Conservation (phyloP, 2,329 filamentous ascomycete genomes). For the Chrysoporthe austroafricana region DNA sequence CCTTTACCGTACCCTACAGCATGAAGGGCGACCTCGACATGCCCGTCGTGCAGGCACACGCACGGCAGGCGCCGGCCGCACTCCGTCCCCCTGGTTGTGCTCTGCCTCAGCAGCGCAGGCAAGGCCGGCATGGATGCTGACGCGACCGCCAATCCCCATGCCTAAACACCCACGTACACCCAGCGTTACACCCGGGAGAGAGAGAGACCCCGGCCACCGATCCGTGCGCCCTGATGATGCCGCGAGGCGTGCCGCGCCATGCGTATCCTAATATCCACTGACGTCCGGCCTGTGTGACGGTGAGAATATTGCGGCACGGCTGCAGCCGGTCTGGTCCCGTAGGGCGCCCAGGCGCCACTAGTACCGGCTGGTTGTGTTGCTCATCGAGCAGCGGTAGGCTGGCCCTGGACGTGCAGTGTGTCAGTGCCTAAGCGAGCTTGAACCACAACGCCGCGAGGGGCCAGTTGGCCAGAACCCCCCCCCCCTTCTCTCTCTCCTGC, state of each 20-base stretch:
- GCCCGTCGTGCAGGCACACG: not conserved
- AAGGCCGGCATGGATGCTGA: slow-evolving; percentile 3
- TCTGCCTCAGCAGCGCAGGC: not conserved
- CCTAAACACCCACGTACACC: not conserved
- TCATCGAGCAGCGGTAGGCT: too few species aligned
- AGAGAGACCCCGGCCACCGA: not conserved
- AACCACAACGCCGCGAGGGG: too few species aligned
- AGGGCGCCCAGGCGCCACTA: not conserved
- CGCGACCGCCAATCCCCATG: not conserved
- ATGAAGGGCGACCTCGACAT: not conserved
- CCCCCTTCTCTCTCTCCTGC: too few species aligned
- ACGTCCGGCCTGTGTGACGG: not conserved
- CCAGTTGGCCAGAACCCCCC: too few species aligned
- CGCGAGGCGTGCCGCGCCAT: not conserved
- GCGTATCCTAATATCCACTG: not conserved
- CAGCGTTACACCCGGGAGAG: not conserved
- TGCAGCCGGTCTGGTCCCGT: slow-evolving; percentile 2
- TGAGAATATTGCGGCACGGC: slow-evolving; percentile 4
- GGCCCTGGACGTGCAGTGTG: not conserved
- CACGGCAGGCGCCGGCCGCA: not conserved
- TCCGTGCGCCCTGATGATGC: not conserved
- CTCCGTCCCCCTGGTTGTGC: not conserved
- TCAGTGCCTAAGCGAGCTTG: too few species aligned
- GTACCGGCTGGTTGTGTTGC: too few species aligned
- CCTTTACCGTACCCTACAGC: too few species aligned